These are phyloP conservation scores for Leavenworthia alabamica DNA, from an alignment of 345 rosid genomes.

Conservation along the genomic window DNA sequence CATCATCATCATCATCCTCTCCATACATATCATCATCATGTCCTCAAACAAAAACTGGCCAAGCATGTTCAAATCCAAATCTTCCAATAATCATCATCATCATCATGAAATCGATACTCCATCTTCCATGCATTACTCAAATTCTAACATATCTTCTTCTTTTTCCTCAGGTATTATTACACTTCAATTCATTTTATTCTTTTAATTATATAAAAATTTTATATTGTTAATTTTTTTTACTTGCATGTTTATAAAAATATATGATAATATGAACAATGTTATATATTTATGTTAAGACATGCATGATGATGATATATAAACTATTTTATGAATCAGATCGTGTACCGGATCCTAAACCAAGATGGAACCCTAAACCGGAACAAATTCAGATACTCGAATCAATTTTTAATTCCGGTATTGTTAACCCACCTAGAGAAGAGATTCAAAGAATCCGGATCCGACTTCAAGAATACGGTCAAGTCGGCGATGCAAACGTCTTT, in stretches of 20 bases:
- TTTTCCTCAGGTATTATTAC: conserved; percentile 51
- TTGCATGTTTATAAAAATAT: not conserved
- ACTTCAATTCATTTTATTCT: not conserved
- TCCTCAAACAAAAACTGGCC: conserved; percentile 98
- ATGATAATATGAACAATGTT: not conserved
- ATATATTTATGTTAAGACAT: not conserved
- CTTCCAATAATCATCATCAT: conserved; percentile 49
- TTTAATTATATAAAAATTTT: not conserved
- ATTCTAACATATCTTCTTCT: conserved; percentile 42
- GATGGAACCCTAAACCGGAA: conserved; percentile 98
- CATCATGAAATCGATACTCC: conserved; percentile 47
- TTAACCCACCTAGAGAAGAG: conserved; percentile 92
- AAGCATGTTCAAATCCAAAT: conserved; percentile 95
- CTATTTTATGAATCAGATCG: conserved; percentile 46
- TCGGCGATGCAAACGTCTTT: conserved; percentile 89
- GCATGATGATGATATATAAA: conserved; percentile 15
- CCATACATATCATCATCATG: conserved; percentile 35
- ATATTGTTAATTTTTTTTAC: not conserved
- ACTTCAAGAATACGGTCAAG: conserved; percentile 80
- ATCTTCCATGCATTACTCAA: conserved; percentile 42
- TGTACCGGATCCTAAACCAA: conserved; percentile 88
- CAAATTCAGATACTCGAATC: conserved; percentile 86
- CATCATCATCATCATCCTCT: not conserved
- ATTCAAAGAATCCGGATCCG: conserved; percentile 73
- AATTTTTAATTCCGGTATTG: conserved; percentile 88